Evolutionary conservation across 176 grass and related monocot species (phyloP), one percentile per base, ranked within the genome.

Genomic region (Oryza meridionalis): DNA sequence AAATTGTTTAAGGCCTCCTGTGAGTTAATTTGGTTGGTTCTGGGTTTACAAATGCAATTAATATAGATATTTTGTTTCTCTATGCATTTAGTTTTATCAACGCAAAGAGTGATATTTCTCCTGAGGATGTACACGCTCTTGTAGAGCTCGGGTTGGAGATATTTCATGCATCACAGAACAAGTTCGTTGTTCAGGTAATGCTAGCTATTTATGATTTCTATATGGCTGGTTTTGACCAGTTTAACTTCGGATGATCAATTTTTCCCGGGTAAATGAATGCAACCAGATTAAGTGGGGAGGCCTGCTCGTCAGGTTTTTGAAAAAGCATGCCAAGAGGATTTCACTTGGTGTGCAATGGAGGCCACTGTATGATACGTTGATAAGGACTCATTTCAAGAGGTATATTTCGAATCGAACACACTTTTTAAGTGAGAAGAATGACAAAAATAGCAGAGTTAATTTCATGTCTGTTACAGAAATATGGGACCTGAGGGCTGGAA

Each of bases 401-500:
- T 93, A 74, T 78, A 73, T 9, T 75, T 83, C 25, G 86, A 47
- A 65, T 61, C 15, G 29, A 21, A 32, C 68, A 68, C 21, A 46
- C 4, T 26, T 76, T 77, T 79, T 9, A 3, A 15, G 46, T 65
- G 11, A 38, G 50, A 83, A 74, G 21, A 45, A 62, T 76, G 46
- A 68, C 9, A 2, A 15, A 73, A 81, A 33, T 74, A 77, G 8
- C 35, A 78, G 69, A 29, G 70, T 9, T 19, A 80, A 72, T 86
- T 61, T 5, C 69, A 77, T 86, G 40, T 50, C 42, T 43, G 8
- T 85, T 84, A 73, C 92, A 98, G 96, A 87, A 98, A 98, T 77
- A 93, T 90, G 79, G 96, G 96, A 17, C 96, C 96, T 78, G 96
- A 98, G 88, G 96, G 96, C 73, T 98, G 96, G 96, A 93, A 92